These are phyloP conservation scores for Trichoderma sp. DNA, from an alignment of 2,329 filamentous ascomycete species.

Conservation along the genomic window DNA sequence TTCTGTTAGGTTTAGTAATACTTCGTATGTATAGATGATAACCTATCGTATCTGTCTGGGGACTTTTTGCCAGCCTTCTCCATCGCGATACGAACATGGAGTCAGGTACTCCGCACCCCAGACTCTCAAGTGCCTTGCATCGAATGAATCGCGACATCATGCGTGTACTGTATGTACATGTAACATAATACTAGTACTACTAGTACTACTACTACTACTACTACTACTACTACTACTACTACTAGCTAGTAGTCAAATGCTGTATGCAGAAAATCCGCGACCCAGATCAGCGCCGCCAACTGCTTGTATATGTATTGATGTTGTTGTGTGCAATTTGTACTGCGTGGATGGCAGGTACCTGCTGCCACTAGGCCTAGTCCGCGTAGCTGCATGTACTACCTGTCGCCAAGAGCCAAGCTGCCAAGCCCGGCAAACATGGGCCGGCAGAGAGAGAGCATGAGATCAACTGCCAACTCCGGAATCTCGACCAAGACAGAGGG, in stretches of 20 bases:
- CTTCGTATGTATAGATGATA: too few relatives aligned
- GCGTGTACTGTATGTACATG: not conserved
- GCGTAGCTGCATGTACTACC: not conserved
- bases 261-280: not conserved
- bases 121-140: not conserved
- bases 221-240: too few relatives aligned
- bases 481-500: not conserved
- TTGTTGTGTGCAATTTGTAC: not conserved
- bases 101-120: not conserved
- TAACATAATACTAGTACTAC: too few relatives aligned
- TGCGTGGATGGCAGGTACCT: not conserved
- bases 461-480: slow-evolving; percentile 17
- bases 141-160: not conserved
- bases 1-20: not conserved
- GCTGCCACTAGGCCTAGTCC: not conserved
- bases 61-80: not conserved
- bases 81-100: not conserved
- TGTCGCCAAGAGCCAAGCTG: slow-evolving; percentile 7
- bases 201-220: too few relatives aligned
- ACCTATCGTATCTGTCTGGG: not conserved
- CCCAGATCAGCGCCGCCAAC: not conserved
- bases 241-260: not conserved
- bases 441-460: not conserved
- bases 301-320: not conserved
- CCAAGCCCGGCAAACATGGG: not conserved